These are phyloP conservation scores for Pseudomassariella vexata DNA, from an alignment of 2,329 filamentous ascomycete genomes.

Conservation along the genomic window DNA sequence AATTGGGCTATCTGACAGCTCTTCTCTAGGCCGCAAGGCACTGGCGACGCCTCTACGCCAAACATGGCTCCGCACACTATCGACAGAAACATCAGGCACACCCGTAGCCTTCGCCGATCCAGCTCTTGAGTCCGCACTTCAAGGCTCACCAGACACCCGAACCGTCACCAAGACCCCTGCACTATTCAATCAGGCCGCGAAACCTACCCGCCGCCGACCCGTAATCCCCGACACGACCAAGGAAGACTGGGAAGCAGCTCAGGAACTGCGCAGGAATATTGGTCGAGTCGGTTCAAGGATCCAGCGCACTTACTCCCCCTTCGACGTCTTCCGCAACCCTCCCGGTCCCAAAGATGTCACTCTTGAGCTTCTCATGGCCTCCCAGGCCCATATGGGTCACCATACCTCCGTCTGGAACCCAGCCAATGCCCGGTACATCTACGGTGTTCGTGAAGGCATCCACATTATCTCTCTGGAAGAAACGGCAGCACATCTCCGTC, in stretches of 20 bases:
- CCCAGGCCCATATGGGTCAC: slow-evolving; percentile 86
- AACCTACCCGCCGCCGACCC: slow-evolving; percentile 10
- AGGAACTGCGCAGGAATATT: slow-evolving; percentile 39
- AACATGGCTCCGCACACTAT: slow-evolving; percentile 31
- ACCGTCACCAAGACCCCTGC: slow-evolving; percentile 17
- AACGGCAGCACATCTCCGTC: slow-evolving; percentile 83
- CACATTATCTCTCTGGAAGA: slow-evolving; percentile 91
- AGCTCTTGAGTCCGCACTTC: slow-evolving; percentile 11
- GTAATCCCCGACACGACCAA: slow-evolving; percentile 25
- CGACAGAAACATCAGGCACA: slow-evolving; percentile 24
- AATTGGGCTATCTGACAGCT: slow-evolving; percentile 15
- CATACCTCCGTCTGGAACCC: slow-evolving; percentile 91
- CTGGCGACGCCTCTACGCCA: slow-evolving; percentile 36
- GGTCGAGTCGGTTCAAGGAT: slow-evolving; percentile 42
- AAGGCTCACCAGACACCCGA: slow-evolving; percentile 10
- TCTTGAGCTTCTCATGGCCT: slow-evolving; percentile 83
- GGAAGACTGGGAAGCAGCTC: slow-evolving; percentile 27
- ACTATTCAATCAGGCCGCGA: slow-evolving; percentile 17
- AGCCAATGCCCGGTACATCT: slow-evolving; percentile 88
- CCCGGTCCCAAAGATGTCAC: slow-evolving; percentile 75
- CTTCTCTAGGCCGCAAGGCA: slow-evolving; percentile 43
- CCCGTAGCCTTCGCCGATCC: slow-evolving; percentile 16
- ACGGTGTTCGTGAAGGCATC: slow-evolving; percentile 78
- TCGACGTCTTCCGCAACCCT: slow-evolving; percentile 63
- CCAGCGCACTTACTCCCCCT: slow-evolving; percentile 56